Evolutionary conservation across 2,329 filamentous ascomycete species (phyloP), one percentile per base, ranked within the genome.

Genomic region (Fusarium sp.): DNA sequence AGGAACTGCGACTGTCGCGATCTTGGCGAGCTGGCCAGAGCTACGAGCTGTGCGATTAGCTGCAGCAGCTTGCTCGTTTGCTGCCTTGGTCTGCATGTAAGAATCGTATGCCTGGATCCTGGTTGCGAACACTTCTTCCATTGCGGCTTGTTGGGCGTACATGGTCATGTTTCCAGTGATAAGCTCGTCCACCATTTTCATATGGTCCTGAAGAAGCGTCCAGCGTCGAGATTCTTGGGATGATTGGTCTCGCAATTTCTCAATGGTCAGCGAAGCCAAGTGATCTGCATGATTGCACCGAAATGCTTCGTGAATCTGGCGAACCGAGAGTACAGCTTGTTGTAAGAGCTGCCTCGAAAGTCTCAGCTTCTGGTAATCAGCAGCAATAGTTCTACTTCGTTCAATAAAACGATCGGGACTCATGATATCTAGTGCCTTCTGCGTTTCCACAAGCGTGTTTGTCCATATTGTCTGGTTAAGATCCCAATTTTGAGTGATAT

Each of bases 361-460:
- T 4, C 46, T 33, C 4, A 59, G 20, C 1, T 20, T n/a, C 13
- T 59, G 56, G 56, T 53, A 59, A 14, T 53, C 45, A 0, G 37
- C 45, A 15, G 37, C 56, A 3, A 59, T 53, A 11, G 33, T 35
- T 14, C 37, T 27, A 18, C 37, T 59, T 30, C 56, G 37, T 13
- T 42, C 33, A 20, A 59, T 38, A 3, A 20, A 11, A 2, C 20
- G n/a, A 2, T 59, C 7, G 10, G 49, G 35, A 8, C 13, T n/a
- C 3, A 23, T 26, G 3, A 42, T 27, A 0, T 35, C 27, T 0
- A 38, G 14, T 0, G 33, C 17, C 7, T 35, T n/a, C 3, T n/a
- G 37, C 1, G 10, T 3, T 27, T 37, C 10, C 0, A 14, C 11
- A 0, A 17, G 5, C 0, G 27, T 17, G 2, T 30, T 27, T 20